phyloP scores from a whole-genome alignment of 805 yeast genomes.

The Saccharomycopsis sp. region DNA sequence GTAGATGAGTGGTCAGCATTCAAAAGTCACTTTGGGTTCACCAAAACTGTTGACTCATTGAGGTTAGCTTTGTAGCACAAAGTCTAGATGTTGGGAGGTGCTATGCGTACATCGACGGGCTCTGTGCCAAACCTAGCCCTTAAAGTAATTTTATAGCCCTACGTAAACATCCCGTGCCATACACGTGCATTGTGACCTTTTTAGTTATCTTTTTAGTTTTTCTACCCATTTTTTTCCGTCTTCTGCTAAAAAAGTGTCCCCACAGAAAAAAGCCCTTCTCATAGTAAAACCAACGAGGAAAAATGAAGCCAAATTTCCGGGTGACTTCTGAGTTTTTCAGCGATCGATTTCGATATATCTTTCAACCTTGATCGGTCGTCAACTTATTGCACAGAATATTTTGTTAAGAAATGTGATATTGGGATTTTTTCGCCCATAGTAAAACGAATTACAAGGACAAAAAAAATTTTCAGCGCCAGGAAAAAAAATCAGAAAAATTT shows the following conservation, averaged over 20 bases:
- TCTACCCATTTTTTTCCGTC: neutral
- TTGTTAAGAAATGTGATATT: neutral
- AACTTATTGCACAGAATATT: neutral
- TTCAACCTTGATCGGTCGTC: neutral
- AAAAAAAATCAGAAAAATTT: constrained; percentile 2
- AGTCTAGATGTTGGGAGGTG: no score
- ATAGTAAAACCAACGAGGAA: neutral
- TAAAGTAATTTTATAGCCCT: no score
- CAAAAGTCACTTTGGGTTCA: no score
- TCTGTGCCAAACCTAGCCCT: no score
- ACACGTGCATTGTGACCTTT: neutral
- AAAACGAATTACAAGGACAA: no score
- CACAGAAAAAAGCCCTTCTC: neutral
- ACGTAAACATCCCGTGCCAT: neutral
- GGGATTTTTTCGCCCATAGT: neutral
- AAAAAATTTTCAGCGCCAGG: neutral
- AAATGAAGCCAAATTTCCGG: neutral
- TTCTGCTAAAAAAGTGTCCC: neutral
- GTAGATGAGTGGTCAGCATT: no score
- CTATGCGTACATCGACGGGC: no score
- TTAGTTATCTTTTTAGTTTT: neutral
- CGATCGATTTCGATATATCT: neutral
- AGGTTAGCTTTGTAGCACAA: no score
- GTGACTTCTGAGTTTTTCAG: neutral
- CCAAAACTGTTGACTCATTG: no score